Evolutionary conservation across 2,329 filamentous ascomycete species (phyloP).

Genomic region (Cercospora citrullina): DNA sequence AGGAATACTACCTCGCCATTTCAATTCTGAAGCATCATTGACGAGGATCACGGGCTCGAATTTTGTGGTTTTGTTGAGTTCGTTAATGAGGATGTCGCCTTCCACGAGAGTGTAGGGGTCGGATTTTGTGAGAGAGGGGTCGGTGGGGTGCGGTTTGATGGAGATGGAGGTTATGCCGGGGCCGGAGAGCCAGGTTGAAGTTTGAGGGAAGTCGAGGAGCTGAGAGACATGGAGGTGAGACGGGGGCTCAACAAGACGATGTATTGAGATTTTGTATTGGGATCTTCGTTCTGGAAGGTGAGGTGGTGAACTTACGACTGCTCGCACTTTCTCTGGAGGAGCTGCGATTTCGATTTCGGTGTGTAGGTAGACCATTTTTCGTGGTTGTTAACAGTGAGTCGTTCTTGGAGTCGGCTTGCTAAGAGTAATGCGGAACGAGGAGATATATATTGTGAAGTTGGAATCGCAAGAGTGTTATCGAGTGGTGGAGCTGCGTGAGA

Average conservation of each 20-base stretch:
- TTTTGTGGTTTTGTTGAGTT: neutral
- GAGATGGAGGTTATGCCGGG: neutral
- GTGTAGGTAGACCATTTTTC: conserved; percentile 12
- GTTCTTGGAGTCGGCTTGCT: too few species aligned
- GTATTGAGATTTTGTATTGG: too few species aligned
- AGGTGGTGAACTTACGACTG: conserved; percentile 6
- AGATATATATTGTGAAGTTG: too few species aligned
- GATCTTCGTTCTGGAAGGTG: neutral
- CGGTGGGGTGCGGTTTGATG: neutral
- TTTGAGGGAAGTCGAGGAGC: conserved; percentile 24
- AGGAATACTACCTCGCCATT: conserved; percentile 22
- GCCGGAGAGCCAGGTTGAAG: conserved; percentile 13
- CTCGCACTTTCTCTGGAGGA: conserved; percentile 19
- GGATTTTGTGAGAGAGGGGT: neutral
- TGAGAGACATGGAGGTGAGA: neutral
- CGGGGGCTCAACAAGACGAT: too few species aligned
- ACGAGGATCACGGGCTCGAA: neutral
- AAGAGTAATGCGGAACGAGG: too few species aligned
- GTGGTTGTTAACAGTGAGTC: too few species aligned
- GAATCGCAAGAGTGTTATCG: too few species aligned
- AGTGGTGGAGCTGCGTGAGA: too few species aligned
- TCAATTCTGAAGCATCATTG: neutral
- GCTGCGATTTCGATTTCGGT: conserved; percentile 22
- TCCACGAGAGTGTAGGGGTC: neutral
- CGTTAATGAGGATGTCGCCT: neutral